Evolutionary conservation across 371 early-diverging fungal species (phyloP).

Genomic region (Batkoa obscura): DNA sequence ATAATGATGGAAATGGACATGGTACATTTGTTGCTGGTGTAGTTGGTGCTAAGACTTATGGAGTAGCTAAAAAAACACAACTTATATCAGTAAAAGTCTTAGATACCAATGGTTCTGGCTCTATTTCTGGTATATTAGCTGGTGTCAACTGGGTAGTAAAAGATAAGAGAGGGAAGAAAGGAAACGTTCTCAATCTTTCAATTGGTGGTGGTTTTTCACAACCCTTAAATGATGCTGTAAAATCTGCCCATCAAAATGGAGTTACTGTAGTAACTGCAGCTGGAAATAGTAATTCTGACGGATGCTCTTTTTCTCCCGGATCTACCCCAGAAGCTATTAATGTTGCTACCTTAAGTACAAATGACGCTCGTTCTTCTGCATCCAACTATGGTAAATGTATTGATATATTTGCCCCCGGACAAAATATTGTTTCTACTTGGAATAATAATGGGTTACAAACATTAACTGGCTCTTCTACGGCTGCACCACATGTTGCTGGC

Average conservation of each 20-base stretch:
- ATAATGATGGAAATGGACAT: constrained; percentile 28
- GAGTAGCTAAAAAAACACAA: constrained; percentile 51
- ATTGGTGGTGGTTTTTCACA: not conserved
- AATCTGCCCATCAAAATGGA: constrained; percentile 12
- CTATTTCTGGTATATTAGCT: constrained; percentile 11
- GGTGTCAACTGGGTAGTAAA: constrained; percentile 17
- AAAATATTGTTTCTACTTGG: not conserved
- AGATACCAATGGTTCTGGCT: constrained; percentile 4
- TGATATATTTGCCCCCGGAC: constrained; percentile 50
- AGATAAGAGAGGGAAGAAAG: not conserved
- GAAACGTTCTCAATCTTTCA: not conserved
- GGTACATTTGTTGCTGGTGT: constrained; percentile 64
- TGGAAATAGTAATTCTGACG: constrained; percentile 44
- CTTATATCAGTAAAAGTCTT: constrained; percentile 43
- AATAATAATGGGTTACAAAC: constrained; percentile 14
- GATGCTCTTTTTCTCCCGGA: constrained; percentile 76
- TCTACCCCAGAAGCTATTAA: constrained; percentile 62
- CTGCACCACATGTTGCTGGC: constrained; percentile 62
- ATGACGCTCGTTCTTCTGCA: constrained; percentile 48
- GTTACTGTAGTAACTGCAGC: constrained; percentile 35
- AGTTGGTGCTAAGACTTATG: constrained; percentile 41
- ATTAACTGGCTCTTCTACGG: constrained; percentile 39
- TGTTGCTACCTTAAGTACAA: constrained; percentile 63
- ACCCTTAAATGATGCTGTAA: not conserved
- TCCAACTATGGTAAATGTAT: constrained; percentile 65